A percentile compares a stretch with the other conserved stretches of the same genome.
Conservation (phyloP, 345 rosid genomes). For the Lagerstroemia speciosa region DNA sequence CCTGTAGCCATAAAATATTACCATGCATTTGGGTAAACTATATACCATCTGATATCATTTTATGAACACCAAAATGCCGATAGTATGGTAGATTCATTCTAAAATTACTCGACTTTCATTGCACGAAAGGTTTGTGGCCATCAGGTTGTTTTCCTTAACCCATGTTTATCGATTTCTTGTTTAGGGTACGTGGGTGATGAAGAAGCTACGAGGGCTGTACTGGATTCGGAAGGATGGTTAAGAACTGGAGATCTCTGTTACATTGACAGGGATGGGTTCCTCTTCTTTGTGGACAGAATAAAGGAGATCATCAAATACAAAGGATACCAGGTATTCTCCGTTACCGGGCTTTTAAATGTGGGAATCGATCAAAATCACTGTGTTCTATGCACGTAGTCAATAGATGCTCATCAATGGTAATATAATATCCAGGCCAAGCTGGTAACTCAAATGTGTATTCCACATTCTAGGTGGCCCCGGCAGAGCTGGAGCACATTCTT, state of each 20-base stretch:
- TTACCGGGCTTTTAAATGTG: neutral
- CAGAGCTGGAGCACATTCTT: constrained; percentile 50
- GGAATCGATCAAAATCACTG: neutral
- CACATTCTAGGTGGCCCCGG: constrained; percentile 41
- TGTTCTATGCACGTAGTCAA: neutral
- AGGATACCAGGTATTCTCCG: constrained; percentile 47
- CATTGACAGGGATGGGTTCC: constrained; percentile 45
- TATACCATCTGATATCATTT: too few relatives aligned
- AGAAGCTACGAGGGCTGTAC: constrained; percentile 34
- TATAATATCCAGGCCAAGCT: neutral
- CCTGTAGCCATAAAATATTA: neutral
- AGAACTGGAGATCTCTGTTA: constrained; percentile 61
- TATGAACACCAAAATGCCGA: neutral
- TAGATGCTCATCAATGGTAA: neutral
- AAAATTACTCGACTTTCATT: neutral
- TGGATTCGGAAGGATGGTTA: constrained; percentile 54
- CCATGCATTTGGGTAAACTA: neutral
- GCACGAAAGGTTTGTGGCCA: neutral
- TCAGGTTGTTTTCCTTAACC: neutral
- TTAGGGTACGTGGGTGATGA: constrained; percentile 49
- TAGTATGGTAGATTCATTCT: neutral
- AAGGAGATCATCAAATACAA: constrained; percentile 61
- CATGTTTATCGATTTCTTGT: neutral
- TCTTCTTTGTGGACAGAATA: constrained; percentile 46
- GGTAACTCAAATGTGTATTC: neutral